These are phyloP conservation scores for Tulasnella sp. DNA, from an alignment of 768 basidiomycete genomes.

Conservation along the genomic window DNA sequence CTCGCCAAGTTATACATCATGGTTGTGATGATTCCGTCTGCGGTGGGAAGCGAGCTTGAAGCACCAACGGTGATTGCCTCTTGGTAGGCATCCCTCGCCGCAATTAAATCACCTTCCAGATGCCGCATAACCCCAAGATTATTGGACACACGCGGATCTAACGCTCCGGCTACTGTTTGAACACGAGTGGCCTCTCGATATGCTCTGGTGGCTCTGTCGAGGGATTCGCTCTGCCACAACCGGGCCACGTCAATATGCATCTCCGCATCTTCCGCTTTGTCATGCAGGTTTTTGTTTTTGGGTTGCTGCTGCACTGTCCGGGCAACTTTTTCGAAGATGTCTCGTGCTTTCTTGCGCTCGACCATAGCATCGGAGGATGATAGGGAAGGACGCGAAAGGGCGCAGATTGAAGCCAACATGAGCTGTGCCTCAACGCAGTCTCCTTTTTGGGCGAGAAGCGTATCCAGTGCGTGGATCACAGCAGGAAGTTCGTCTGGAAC, in stretches of 20 bases:
- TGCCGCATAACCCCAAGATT: slow-evolving; percentile 71
- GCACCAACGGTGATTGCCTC: slow-evolving; percentile 46
- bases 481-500: slow-evolving; percentile 66
- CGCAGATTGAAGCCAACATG: slow-evolving; percentile 83
- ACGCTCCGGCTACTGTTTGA: slow-evolving; percentile 23
- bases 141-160: slow-evolving; percentile 62
- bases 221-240: slow-evolving; percentile 72
- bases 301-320: slow-evolving; percentile 25
- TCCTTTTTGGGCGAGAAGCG: slow-evolving; percentile 40
- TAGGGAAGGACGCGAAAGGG: slow-evolving; percentile 67
- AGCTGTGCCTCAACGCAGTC: slow-evolving; percentile 63
- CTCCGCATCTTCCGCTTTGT: slow-evolving; percentile 48
- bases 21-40: slow-evolving; percentile 66
- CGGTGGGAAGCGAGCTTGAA: slow-evolving; percentile 35
- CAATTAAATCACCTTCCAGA: slow-evolving; percentile 45
- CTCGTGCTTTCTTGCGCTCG: slow-evolving; percentile 64
- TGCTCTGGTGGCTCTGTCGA: slow-evolving; percentile 61
- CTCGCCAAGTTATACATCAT: slow-evolving; percentile 87
- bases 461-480: slow-evolving; percentile 77
- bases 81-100: slow-evolving; percentile 60
- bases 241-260: slow-evolving; percentile 86
- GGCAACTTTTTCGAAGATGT: slow-evolving; percentile 70
- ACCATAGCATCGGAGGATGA: slow-evolving; percentile 58
- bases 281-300: slow-evolving; percentile 19
- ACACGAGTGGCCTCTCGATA: slow-evolving; percentile 63